A percentile compares a stretch with the other conserved stretches of the same genome.
Evolutionary conservation across 1,139 yeast genomes (phyloP).

Genomic region (Komagataea norvegica): DNA sequence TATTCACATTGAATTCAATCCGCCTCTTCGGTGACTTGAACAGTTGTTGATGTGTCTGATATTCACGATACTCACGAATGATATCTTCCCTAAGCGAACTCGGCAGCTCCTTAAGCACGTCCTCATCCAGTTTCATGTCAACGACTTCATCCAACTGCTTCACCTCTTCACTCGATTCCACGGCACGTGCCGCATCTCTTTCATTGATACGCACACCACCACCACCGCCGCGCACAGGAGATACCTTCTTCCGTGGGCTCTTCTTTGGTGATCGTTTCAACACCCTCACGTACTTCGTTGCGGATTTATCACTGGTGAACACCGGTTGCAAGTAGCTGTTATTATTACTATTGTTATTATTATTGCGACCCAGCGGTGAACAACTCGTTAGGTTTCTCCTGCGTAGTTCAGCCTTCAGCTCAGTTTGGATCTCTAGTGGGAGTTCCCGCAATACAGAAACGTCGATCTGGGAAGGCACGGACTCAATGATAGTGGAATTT

Average conservation of each 20-base stretch:
- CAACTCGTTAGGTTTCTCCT: slow-evolving; percentile 27
- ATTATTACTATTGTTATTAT: no score
- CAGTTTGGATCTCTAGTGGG: slow-evolving; percentile 49
- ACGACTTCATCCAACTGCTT: no score
- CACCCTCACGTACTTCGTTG: slow-evolving; percentile 16
- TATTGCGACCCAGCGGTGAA: no score
- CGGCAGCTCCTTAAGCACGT: slow-evolving; percentile 45
- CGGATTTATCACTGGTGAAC: slow-evolving; percentile 29
- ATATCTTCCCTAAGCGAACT: slow-evolving; percentile 40
- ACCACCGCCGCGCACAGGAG: no score
- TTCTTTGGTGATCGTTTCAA: slow-evolving; percentile 18
- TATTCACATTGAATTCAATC: slow-evolving; percentile 30
- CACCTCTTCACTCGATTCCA: no score
- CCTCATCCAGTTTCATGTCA: slow-evolving; percentile 14
- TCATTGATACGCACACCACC: no score
- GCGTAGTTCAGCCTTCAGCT: slow-evolving; percentile 42
- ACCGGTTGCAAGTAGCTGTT: slow-evolving; percentile 40
- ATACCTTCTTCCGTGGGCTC: not conserved
- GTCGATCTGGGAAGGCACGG: slow-evolving; percentile 37
- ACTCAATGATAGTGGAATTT: slow-evolving; percentile 18
- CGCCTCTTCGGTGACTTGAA: no score
- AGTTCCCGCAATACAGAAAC: slow-evolving; percentile 51
- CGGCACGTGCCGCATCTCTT: no score
- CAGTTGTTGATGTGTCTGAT: no score
- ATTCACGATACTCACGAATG: slow-evolving; percentile 35